Evolutionary conservation across 805 yeast species (phyloP).

Genomic region (Zygoascus ofunaensis): DNA sequence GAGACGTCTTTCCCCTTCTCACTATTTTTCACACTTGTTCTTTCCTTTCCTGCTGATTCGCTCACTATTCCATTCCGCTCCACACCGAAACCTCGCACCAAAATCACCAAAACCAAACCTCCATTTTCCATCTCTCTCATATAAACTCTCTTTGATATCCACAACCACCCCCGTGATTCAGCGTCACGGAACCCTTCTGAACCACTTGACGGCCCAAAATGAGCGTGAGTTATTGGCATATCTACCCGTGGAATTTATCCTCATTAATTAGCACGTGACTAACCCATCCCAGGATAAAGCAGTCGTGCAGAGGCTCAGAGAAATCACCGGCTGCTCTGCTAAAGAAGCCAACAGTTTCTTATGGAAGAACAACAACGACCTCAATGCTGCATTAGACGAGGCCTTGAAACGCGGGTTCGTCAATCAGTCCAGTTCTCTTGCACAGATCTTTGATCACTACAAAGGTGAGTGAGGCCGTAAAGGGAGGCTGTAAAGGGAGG

Average conservation of each 20-base stretch:
- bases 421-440: slow-evolving; percentile 7
- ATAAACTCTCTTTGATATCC: not conserved
- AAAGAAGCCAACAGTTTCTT: slow-evolving; percentile 13
- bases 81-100: no score
- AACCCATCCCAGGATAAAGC: slow-evolving; percentile 1
- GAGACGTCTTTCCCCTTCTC: no score
- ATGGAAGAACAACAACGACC: slow-evolving; percentile 24
- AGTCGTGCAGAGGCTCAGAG: not conserved
- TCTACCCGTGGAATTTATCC: no score
- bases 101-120: not conserved
- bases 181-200: no score
- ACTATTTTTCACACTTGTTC: no score
- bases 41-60: no score
- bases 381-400: slow-evolving; percentile 29
- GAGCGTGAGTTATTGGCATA: no score
- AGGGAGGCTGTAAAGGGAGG: no score
- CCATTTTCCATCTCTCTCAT: not conserved
- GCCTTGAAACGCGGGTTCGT: slow-evolving; percentile 20
- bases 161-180: no score
- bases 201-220: no score
- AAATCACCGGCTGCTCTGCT: slow-evolving; percentile 12
- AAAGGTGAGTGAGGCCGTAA: slow-evolving; percentile 16
- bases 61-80: no score
- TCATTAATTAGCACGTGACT: no score
- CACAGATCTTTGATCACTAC: slow-evolving; percentile 20